Evolutionary conservation across 1,139 yeast genomes (phyloP).

Genomic region (Hanseniaspora uvarum): DNA sequence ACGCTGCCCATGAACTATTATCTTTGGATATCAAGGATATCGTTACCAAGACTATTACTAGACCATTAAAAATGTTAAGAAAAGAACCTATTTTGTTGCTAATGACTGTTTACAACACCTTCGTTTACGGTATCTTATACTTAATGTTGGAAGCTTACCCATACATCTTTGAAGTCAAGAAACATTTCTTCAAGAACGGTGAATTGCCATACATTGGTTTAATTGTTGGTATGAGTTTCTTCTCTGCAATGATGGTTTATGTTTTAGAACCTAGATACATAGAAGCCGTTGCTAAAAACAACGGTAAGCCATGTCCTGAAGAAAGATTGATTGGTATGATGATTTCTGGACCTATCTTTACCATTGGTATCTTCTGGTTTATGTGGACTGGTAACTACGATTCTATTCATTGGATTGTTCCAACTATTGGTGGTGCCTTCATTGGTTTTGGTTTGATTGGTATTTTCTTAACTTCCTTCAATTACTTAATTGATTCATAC

Average conservation of each 20-base stretch:
- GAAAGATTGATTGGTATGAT: constrained; percentile 68
- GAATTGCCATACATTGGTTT: constrained; percentile 55
- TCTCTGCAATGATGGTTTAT: constrained; percentile 41
- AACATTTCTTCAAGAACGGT: constrained; percentile 38
- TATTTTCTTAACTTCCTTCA: constrained; percentile 67
- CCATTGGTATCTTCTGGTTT: constrained; percentile 73
- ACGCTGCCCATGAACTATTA: constrained; percentile 72
- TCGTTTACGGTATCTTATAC: constrained; percentile 74
- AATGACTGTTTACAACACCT: constrained; percentile 65
- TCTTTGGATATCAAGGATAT: constrained; percentile 53
- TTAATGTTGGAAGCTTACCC: constrained; percentile 73
- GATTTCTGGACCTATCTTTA: constrained; percentile 56
- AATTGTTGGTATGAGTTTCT: constrained; percentile 50
- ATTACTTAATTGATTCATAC: constrained; percentile 73
- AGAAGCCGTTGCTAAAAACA: constrained; percentile 37
- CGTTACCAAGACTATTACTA: constrained; percentile 53
- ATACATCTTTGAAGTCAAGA: constrained; percentile 53
- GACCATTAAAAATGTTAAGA: constrained; percentile 61
- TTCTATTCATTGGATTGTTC: constrained; percentile 73
- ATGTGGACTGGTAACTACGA: constrained; percentile 75
- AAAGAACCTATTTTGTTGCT: constrained; percentile 65
- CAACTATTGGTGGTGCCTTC: constrained; percentile 60
- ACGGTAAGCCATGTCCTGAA: constrained; percentile 63
- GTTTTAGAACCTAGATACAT: constrained; percentile 34
- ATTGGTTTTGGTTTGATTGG: constrained; percentile 67